Conservation (phyloP, 176 grass and related monocot species). For the Aegilops bicornis region DNA sequence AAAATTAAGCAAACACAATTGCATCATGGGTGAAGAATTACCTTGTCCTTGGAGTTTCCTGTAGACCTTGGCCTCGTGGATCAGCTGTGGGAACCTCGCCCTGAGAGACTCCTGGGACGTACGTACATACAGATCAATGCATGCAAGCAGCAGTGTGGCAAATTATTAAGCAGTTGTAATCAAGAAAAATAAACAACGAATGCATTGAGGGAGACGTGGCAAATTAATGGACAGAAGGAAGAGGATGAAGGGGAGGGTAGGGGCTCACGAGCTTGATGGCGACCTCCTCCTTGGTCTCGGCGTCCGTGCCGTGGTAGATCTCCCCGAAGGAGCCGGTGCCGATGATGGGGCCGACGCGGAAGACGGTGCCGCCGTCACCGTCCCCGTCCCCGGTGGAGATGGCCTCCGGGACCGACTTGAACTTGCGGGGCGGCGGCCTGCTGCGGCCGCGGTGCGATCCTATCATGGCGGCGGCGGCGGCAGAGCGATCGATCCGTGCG, state of each 20-base stretch:
- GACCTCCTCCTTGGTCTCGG: constrained; percentile 82
- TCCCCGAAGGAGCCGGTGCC: constrained; percentile 74
- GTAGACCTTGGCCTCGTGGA: not conserved
- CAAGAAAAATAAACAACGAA: not conserved
- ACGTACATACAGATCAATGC: not conserved
- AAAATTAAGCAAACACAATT: not conserved
- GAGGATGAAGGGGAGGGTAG: not conserved
- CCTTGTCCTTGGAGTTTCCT: not conserved
- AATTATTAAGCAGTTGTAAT: not conserved
- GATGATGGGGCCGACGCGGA: constrained; percentile 62
- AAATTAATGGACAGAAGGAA: not conserved
- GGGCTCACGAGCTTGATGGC: constrained; percentile 81
- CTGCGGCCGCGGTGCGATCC: not conserved
- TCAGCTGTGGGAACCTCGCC: not conserved
- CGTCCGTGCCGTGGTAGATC: constrained; percentile 77
- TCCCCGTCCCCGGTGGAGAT: not conserved
- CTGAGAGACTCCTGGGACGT: not conserved
- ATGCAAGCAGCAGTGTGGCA: not conserved
- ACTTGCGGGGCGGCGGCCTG: constrained; percentile 2
- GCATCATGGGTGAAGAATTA: not conserved
- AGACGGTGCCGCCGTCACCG: constrained; percentile 31
- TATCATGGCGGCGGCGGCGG: too few relatives aligned
- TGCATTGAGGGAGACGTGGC: not conserved
- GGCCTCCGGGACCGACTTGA: not conserved
- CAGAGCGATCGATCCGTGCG: too few relatives aligned